Percentiles rank a stretch among this genome's conserved stretches.
Evolutionary conservation across 2,329 filamentous ascomycete genomes (phyloP).

Genomic region (Colletotrichum horii): DNA sequence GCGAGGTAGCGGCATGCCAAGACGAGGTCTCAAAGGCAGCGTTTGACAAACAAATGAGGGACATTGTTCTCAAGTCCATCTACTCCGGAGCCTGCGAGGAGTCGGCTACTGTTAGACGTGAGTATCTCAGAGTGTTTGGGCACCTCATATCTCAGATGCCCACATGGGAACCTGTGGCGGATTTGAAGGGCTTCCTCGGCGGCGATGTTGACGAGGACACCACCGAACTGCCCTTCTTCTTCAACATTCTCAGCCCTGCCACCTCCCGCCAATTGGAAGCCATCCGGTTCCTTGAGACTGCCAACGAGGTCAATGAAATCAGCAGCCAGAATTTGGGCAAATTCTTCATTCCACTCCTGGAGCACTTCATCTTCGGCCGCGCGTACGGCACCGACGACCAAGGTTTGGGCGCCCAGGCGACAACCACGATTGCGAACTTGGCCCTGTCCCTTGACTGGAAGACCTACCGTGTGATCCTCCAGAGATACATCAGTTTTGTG

Average conservation of each 20-base stretch:
- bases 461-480: constrained; percentile 84
- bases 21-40: constrained; percentile 45
- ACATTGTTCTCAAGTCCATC: constrained; percentile 75
- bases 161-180: constrained; percentile 72
- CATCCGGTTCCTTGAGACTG: constrained; percentile 74
- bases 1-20: constrained; percentile 57
- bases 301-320: constrained; percentile 68
- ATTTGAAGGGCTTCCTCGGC: constrained; percentile 72
- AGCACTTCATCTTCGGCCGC: constrained; percentile 91
- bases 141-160: constrained; percentile 76
- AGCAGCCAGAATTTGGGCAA: constrained; percentile 80
- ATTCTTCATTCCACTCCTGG: constrained; percentile 88
- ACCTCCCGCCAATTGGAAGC: constrained; percentile 85
- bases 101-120: constrained; percentile 84
- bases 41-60: constrained; percentile 64
- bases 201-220: constrained; percentile 67
- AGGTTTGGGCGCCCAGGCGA: constrained; percentile 84
- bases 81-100: constrained; percentile 76
- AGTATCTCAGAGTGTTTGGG: constrained; percentile 81
- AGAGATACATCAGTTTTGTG: constrained; percentile 83
- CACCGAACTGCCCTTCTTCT: constrained; percentile 79
- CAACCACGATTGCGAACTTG: constrained; percentile 78
- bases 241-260: constrained; percentile 89
- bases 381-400: constrained; percentile 78
- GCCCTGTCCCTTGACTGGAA: constrained; percentile 84